Conservation (phyloP, 306 rosid species). For the Styphnolobium japonicum region DNA sequence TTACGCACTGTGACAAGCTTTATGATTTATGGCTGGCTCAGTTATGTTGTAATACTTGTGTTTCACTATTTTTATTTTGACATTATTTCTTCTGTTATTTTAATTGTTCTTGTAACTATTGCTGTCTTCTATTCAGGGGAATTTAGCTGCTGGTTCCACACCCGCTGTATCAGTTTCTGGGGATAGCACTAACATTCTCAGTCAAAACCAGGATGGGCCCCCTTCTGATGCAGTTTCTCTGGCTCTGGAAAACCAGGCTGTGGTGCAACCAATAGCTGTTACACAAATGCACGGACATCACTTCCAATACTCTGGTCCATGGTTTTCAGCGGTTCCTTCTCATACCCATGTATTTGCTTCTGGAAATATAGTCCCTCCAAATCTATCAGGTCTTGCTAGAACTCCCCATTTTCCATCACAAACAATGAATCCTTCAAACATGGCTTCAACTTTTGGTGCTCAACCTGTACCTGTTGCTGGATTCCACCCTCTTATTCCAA, state of each 20-base stretch:
- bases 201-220: constrained; percentile 37
- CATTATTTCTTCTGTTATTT: background rate
- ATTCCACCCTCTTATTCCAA: constrained; percentile 44
- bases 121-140: constrained; percentile 56
- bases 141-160: constrained; percentile 51
- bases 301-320: constrained; percentile 52
- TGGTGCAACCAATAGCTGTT: constrained; percentile 40
- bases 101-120: constrained; percentile 15
- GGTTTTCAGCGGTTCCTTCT: constrained; percentile 54
- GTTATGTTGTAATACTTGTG: background rate
- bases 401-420: constrained; percentile 44
- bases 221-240: constrained; percentile 33
- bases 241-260: constrained; percentile 41
- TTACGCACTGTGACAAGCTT: constrained; percentile 17
- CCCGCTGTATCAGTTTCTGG: constrained; percentile 43
- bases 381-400: constrained; percentile 46
- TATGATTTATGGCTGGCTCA: background rate
- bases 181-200: constrained; percentile 32
- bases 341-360: constrained; percentile 40
- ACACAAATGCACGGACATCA: constrained; percentile 47
- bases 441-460: constrained; percentile 48
- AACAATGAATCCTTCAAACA: constrained; percentile 44
- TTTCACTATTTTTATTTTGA: background rate
- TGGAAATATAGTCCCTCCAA: constrained; percentile 35
- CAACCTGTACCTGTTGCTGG: constrained; percentile 46